Evolutionary conservation across 2,329 filamentous ascomycete species (phyloP), one percentile per base, ranked within the genome.

Genomic region (Sporothrix curviconia): DNA sequence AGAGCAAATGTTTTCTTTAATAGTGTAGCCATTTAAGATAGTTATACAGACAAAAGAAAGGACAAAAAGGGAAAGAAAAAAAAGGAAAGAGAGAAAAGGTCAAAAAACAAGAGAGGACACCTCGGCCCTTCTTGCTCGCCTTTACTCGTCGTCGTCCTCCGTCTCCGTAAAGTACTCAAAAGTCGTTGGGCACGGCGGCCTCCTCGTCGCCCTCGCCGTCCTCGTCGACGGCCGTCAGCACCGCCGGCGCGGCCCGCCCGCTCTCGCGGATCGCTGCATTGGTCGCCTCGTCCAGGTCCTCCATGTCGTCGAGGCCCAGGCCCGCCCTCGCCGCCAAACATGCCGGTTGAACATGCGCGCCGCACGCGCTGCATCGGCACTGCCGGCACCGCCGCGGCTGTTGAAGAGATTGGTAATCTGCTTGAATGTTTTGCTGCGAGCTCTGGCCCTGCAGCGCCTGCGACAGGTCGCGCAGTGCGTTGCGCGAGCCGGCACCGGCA

Each of bases 221-320:
- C 71, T 97, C 92, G 66, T 96, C 92, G 4, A 95, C 84, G 6
- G 91, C 87, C 4, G 88, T 96, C 64, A 96, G 75, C 2, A 95
- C 89, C 57, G 86, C 89, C 0, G 88, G 90, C 0, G 87, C 87
- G 0, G 87, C 86, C 0, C 84, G 85, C 17, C 87, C 83, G 19
- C 69, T 71, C 12, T 64, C 63, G 6, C 65, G 37, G 64, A 64
- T 49, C 60, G 60, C 24, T 46, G 59, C 67, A 46, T 39, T 59
- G 56, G 37, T 61, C 57, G 47, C 62, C 49, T 57, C 51, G 34
- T 56, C 39, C 8, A 42, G 17, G 3, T 52, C 47, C 15, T 42
- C 55, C 39, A 28, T 32, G n/a, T 51, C 49, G 11, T 44, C 32
- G 22, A 55, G 14, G n/a, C 53, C 53, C 32, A 39, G 22, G 7